Conservation (phyloP, 1,284 basidiomycete species). For the Ceratorhiza oryzae-sativae region DNA sequence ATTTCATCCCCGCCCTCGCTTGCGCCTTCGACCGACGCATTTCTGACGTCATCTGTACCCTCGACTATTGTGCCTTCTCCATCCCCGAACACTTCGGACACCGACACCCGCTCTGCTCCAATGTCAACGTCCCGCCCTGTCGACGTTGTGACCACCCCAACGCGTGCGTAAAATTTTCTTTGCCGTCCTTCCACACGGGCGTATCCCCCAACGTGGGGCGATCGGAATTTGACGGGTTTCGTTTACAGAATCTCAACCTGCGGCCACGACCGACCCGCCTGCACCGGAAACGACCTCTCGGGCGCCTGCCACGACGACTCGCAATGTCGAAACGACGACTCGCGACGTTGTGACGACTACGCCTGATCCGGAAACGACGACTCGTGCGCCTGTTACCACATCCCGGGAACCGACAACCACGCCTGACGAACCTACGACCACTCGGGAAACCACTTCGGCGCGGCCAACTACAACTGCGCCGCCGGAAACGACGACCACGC, state of each 20-base stretch:
- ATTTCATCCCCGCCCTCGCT: constrained; percentile 41
- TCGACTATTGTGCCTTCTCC: neutral
- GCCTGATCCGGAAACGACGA: neutral
- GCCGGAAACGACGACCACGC: constrained; percentile 21
- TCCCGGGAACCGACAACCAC: constrained; percentile 14
- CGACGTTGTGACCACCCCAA: constrained; percentile 2
- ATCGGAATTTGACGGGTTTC: constrained; percentile 15
- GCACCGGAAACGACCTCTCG: constrained; percentile 3
- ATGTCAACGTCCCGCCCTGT: constrained; percentile 14
- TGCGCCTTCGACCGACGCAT: constrained; percentile 42
- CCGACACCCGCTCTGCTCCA: neutral
- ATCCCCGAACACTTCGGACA: neutral
- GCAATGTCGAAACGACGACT: constrained; percentile 21
- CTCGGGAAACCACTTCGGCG: constrained; percentile 15
- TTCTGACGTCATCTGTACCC: constrained; percentile 40
- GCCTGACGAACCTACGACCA: constrained; percentile 7
- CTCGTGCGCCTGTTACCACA: constrained; percentile 21
- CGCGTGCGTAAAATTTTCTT: constrained; percentile 21
- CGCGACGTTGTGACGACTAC: constrained; percentile 6
- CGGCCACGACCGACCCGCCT: constrained; percentile 21
- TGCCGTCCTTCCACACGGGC: neutral
- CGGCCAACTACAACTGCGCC: constrained; percentile 21
- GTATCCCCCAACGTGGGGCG: constrained; percentile 17
- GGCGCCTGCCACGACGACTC: neutral
- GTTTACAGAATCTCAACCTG: constrained; percentile 26